A percentile compares a stretch with the other conserved stretches of the same genome.
These are phyloP conservation scores for Plasmodium fragile DNA, from an alignment of 169 alveolate species.

Conservation along the genomic window DNA sequence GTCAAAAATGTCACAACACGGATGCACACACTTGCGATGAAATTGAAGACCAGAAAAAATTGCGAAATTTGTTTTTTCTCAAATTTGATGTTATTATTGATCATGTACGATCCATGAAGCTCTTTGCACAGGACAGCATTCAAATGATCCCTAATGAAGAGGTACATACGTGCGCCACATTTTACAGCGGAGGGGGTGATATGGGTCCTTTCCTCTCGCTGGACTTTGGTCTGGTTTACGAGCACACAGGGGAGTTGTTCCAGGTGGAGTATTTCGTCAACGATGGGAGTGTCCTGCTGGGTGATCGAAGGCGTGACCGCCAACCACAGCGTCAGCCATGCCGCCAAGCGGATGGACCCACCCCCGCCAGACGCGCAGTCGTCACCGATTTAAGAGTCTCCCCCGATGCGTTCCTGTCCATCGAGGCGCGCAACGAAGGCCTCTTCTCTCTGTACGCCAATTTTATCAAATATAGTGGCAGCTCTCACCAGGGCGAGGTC, in stretches of 20 bases:
- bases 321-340: background rate
- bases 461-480: background rate
- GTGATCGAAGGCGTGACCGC: background rate
- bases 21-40: conserved; percentile 3
- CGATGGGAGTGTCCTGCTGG: conserved; percentile 9
- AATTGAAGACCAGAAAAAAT: background rate
- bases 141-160: background rate
- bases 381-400: conserved; percentile 10
- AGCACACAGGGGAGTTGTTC: conserved; percentile 1
- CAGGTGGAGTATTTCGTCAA: conserved; percentile 57
- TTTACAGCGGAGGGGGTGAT: background rate
- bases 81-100: conserved; percentile 35
- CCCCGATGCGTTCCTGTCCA: conserved; percentile 32
- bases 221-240: conserved; percentile 19
- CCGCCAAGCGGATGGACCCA: background rate
- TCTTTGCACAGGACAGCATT: background rate
- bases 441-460: conserved; percentile 25
- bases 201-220: background rate
- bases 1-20: background rate
- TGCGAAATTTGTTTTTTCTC: conserved; percentile 13
- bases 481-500: background rate
- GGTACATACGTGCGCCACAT: conserved; percentile 4
- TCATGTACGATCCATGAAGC: conserved; percentile 11
- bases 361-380: background rate
- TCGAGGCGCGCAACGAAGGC: conserved; percentile 43